Evolutionary conservation across 345 rosid species (phyloP).

Genomic region (Lepidium aucheri): DNA sequence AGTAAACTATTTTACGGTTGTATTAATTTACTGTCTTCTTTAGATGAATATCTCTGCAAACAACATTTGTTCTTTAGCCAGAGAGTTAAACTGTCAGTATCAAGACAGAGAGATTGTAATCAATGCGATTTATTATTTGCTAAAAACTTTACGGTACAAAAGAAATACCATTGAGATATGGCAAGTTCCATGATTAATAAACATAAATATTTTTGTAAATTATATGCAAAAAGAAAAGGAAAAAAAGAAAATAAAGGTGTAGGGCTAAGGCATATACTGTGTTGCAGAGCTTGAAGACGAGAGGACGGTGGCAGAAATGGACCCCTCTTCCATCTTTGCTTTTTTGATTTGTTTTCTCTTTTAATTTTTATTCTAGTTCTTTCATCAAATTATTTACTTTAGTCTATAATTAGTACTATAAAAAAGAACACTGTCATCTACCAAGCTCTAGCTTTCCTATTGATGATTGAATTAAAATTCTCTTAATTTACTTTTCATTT

Average conservation of each 20-base stretch:
- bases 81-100: constrained; percentile 30
- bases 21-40: neutral
- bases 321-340: constrained; percentile 19
- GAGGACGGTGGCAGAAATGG: constrained; percentile 27
- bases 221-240: neutral
- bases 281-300: constrained; percentile 28
- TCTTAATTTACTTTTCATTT: neutral
- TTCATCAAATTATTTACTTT: constrained; percentile 10
- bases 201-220: neutral
- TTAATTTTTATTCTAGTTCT: neutral
- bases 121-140: constrained; percentile 10
- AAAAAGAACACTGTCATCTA: neutral
- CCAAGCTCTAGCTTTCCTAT: constrained; percentile 18
- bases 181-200: neutral
- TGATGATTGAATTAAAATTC: neutral
- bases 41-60: constrained; percentile 5
- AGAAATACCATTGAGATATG: neutral
- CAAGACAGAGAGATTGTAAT: constrained; percentile 21
- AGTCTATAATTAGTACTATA: constrained; percentile 16
- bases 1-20: neutral
- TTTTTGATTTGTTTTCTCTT: neutral
- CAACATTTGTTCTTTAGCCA: constrained; percentile 30
- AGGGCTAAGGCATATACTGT: constrained; percentile 22
- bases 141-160: constrained; percentile 10
- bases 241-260: neutral